Base-by-base conservation (phyloP, 495 filamentous ascomycete genomes). In the Articulospora tetracladia region DNA sequence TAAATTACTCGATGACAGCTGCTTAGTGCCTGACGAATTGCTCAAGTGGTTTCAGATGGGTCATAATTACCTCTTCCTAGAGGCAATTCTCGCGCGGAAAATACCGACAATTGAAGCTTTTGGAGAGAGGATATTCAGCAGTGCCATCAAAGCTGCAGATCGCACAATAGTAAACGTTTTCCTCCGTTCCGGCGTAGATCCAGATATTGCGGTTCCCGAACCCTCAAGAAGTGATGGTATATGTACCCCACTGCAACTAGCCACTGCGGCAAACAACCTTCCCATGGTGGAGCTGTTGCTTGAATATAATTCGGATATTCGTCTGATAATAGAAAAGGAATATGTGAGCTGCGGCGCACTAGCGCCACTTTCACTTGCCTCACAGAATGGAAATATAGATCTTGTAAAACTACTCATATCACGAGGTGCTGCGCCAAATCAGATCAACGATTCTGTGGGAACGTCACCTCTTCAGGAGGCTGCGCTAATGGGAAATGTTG, bases 31-130 rank as follows among this genome's bases (percentile, higher is more conserved):
- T n/a, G 44, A 48, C 19, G 8, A 48, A 20, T 48, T 48, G 19
- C 7, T 48, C 44, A 20, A 48, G 8, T 48, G 44, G 44, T 48
- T 48, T 48, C 44, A 48, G 44, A 48, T 48, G 44, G 44, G n/a
- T 7, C 17, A 20, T 10, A 8, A 48, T n/a, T 20, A 48, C n/a
- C n/a, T n/a, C 7, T 19, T 48, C n/a, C 44, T 48, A 8, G 6
- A n/a, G 8, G 15, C 6, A 6, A 48, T 48, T 19, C 22, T 48
- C 8, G 6, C 44, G 19, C 44, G 19, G 17, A 48, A 48, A n/a
- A 8, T 48, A 48, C 44, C 44, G 6, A 48, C 44, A 10, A 20
- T 48, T 20, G 44, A 48, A n/a, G 44, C 44, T 24, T 48, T 48
- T 48, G 44, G 7, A 48, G 44, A 48, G 19, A 6, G 44, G 4